Conservation (phyloP, 108 stramenopile species). For the Conticribra guillardii region DNA sequence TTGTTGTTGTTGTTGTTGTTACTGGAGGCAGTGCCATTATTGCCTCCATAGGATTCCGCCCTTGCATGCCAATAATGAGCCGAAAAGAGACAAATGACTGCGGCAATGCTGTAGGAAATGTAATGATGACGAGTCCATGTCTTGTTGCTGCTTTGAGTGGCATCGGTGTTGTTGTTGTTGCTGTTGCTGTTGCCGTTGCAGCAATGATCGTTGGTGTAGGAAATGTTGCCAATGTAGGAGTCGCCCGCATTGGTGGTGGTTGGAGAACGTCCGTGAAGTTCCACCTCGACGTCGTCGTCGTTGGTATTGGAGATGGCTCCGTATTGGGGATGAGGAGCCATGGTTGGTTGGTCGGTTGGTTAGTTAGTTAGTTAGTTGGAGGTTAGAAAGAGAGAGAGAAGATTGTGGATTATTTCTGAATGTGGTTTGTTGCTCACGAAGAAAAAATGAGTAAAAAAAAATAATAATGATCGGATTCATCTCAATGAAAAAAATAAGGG, state of each 20-base stretch:
- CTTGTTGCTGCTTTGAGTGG: background rate
- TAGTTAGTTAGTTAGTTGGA: too few species aligned
- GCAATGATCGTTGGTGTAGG: background rate
- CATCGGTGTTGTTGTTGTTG: background rate
- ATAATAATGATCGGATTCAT: too few species aligned
- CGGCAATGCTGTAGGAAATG: slow-evolving; percentile 12
- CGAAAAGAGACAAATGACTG: slow-evolving; percentile 10
- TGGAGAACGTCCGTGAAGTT: background rate
- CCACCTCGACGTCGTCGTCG: slow-evolving; percentile 12
- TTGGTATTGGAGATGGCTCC: slow-evolving; percentile 28
- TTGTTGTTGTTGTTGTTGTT: background rate
- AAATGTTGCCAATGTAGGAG: too few species aligned
- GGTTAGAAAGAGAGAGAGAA: too few species aligned
- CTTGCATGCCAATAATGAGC: slow-evolving; percentile 9
- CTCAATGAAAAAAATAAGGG: too few species aligned
- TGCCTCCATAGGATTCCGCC: background rate
- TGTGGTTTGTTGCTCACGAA: too few species aligned
- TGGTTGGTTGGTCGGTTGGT: too few species aligned
- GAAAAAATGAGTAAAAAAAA: too few species aligned
- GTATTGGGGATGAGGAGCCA: slow-evolving; percentile 20
- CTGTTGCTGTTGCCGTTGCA: background rate
- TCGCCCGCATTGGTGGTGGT: too few species aligned
- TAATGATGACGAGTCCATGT: slow-evolving; percentile 5
- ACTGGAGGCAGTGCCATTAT: background rate
- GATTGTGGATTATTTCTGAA: too few species aligned